Conservation (phyloP, 2,329 filamentous ascomycete genomes). For the Penicillium sp. region DNA sequence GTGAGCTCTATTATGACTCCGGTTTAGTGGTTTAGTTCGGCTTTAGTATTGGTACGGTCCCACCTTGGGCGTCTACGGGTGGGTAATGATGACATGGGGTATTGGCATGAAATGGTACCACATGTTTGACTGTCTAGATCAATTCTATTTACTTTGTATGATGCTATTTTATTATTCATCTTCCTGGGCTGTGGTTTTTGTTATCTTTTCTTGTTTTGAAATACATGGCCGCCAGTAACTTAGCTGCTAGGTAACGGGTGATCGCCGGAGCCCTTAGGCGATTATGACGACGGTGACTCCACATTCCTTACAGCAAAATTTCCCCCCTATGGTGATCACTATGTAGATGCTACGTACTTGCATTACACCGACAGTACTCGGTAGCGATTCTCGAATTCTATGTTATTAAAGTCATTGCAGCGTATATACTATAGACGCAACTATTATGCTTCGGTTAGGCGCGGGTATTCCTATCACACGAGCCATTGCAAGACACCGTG, state of each 20-base stretch:
- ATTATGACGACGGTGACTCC: background rate
- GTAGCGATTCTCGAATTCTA: background rate
- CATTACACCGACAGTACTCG: background rate
- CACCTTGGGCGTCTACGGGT: background rate
- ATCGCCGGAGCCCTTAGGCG: background rate
- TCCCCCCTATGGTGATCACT: background rate
- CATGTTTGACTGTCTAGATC: background rate
- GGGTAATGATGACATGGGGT: slow-evolving; percentile 2
- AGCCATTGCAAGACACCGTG: background rate
- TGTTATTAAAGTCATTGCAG: background rate
- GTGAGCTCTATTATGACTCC: background rate
- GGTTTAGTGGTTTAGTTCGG: background rate
- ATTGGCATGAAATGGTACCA: background rate
- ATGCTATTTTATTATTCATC: background rate
- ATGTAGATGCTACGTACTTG: background rate
- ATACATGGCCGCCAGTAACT: background rate
- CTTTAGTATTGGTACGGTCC: background rate
- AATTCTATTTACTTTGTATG: background rate
- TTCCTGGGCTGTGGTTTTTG: background rate
- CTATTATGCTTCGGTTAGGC: background rate
- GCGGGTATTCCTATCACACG: background rate
- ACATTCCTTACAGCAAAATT: background rate
- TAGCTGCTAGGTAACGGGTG: background rate
- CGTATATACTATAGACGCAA: background rate
- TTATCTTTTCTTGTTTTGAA: background rate